Evolutionary conservation across 139 green algal genomes (phyloP), one percentile per base, ranked within the genome.

Genomic region (Pleodorina starrii): DNA sequence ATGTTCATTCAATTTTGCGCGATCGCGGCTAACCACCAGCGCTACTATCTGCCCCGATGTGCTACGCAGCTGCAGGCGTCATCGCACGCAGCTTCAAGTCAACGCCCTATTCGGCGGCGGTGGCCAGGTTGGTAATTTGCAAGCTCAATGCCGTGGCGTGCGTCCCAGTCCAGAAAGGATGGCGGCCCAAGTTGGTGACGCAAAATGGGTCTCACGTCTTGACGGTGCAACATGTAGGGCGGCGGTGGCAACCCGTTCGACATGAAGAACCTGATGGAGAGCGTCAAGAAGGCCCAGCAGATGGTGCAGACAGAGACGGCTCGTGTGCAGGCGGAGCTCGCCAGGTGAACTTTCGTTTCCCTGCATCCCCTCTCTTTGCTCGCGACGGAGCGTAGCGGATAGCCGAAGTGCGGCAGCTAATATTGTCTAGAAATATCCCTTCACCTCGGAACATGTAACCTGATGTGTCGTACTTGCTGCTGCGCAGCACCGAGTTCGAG

Each of bases 271-370:
- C 84, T 98, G 35, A 98, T 98, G 96, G 96, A 97, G 86, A 96
- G 96, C 82, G 95, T 99, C 44, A 97, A 97, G 93, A 98, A 99
- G 90, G 97, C 97, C 17, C 97, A 99, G 92, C 82, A 94, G 82
- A 86, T 99, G 72, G 97, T 99, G 88, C 97, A 99, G 93, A 94
- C 96, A 51, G 97, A 99, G 92, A 97, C 97, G 23, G 93, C 95
- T 32, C 95, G 96, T 66, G 94, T 99, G 51, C 97, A 99, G 93
- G 84, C 95, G 71, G 97, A 99, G 89, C 94, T 99, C 23, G 95
- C 97, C 32, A 91, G 76, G 95, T 98, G 90, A 93, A 92, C 90
- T 25, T 2, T 23, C 2, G 2, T 25, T 63, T 59, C 29, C 46
- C 9, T 66, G 54, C 54, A 66, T 21, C 29, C 7, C 54, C n/a